Evolutionary conservation across 306 rosid genomes (phyloP), one percentile per base, ranked within the genome.

Genomic region (Ormosia emarginata): DNA sequence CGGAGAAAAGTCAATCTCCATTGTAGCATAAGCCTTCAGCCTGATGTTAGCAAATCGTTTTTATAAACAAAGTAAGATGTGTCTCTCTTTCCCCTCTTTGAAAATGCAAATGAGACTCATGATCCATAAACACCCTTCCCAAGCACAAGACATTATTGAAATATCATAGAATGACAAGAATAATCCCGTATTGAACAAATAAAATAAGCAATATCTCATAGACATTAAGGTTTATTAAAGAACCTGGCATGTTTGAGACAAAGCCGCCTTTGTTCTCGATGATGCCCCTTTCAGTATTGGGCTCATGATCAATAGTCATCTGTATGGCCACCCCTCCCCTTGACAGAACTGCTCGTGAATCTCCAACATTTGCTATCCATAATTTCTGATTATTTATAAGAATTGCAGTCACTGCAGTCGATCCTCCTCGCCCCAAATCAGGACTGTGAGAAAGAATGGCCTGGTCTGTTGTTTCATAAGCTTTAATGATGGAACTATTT

Each of bases 161-260:
- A 73, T 56, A 65, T 78, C 17, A 39, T 13, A 41, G 36, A 32
- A 79, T 32, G 55, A 47, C 14, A 56, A 55, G 43, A 81, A 37
- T 67, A 44, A 85, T 30, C 47, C 34, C 0, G 14, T 68, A 66
- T 14, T 17, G 32, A 67, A 74, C 71, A 73, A 62, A 34, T 8
- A 43, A 73, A 62, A 34, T 8, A 43, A 46, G 74, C 43, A 75
- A 41, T 5, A 84, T 69, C 11, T 44, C 61, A 75, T n/a, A 85
- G 67, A 75, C 13, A 78, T 64, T 30, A 79, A 71, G 83, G 78
- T 77, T 81, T 57, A 72, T 77, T 4, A 55, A 80, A 59, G 37
- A 85, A 94, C 98, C 98, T 94, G 98, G 96, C 92, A 94, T 88
- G 87, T 94, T 94, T 41, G 97, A 94, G 86, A 94, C 97, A 77